These are phyloP conservation scores for Sisymbrium altissimum DNA, from an alignment of 345 rosid genomes.

Conservation along the genomic window DNA sequence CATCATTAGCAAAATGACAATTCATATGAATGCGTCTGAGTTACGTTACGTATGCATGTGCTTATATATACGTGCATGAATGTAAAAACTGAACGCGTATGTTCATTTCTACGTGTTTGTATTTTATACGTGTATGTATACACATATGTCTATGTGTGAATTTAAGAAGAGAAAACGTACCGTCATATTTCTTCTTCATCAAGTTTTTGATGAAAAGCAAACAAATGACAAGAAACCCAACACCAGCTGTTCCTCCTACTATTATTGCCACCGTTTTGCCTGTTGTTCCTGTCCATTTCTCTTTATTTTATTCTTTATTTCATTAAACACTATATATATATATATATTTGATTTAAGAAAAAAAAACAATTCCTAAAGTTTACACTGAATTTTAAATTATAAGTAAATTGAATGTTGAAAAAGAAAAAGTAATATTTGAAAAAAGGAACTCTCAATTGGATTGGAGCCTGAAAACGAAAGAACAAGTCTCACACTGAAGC, in stretches of 20 bases:
- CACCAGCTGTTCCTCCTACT: conserved; percentile 90
- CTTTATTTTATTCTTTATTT: conserved; percentile 5
- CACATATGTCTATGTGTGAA: background rate
- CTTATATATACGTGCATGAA: background rate
- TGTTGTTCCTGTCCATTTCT: conserved; percentile 59
- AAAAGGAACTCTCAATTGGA: background rate
- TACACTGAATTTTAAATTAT: background rate
- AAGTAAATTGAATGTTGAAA: background rate
- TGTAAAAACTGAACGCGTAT: background rate
- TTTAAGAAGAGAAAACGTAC: conserved; percentile 10
- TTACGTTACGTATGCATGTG: conserved; percentile 14
- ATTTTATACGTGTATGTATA: no score
- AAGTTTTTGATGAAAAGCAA: conserved; percentile 70
- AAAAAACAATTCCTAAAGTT: background rate
- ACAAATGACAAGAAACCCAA: conserved; percentile 81
- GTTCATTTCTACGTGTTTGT: background rate
- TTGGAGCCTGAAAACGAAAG: conserved; percentile 25
- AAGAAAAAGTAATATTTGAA: background rate
- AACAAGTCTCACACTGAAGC: conserved; percentile 23
- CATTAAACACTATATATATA: no score
- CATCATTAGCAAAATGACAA: background rate
- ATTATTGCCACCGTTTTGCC: conserved; percentile 97
- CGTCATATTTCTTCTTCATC: conserved; percentile 57
- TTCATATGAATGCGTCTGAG: background rate
- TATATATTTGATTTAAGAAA: background rate